phyloP scores from a whole-genome alignment of 1,139 yeast species.

The Kluyveromyces sp. region DNA sequence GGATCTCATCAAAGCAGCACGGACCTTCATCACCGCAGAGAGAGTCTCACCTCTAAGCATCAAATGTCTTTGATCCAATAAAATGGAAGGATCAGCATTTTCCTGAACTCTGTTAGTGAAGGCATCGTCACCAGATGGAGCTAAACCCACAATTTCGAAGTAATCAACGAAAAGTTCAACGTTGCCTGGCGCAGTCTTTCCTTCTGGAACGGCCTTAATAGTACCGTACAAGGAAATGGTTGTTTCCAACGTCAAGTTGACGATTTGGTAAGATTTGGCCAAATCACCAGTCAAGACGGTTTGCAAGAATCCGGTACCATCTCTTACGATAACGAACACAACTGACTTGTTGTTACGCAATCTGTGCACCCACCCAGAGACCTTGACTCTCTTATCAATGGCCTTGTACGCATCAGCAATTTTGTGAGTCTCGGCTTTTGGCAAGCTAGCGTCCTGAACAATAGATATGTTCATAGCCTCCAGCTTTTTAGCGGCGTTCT shows the following conservation, averaged over 20 bases:
- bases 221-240: slow-evolving; percentile 76
- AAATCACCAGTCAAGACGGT: slow-evolving; percentile 83
- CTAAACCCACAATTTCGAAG: slow-evolving; percentile 81
- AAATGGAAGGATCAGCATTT: slow-evolving; percentile 84
- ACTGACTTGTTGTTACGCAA: slow-evolving; percentile 87
- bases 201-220: slow-evolving; percentile 81
- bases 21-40: slow-evolving; percentile 91
- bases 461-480: slow-evolving; percentile 70
- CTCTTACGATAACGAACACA: slow-evolving; percentile 86
- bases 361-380: slow-evolving; percentile 96
- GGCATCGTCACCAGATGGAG: slow-evolving; percentile 95
- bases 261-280: slow-evolving; percentile 83
- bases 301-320: slow-evolving; percentile 89
- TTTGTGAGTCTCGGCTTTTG: slow-evolving; percentile 63
- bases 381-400: slow-evolving; percentile 58
- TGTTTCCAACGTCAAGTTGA: slow-evolving; percentile 80
- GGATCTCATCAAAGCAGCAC: slow-evolving; percentile 69
- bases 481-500: slow-evolving; percentile 60
- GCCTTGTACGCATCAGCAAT: slow-evolving; percentile 46
- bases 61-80: slow-evolving; percentile 92
- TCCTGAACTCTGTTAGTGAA: slow-evolving; percentile 92
- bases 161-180: slow-evolving; percentile 89
- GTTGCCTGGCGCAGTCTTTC: slow-evolving; percentile 96
- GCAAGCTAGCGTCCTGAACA: slow-evolving; percentile 68
- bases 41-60: slow-evolving; percentile 92